Base-by-base conservation (phyloP, 2,329 filamentous ascomycete species). In the Claviceps purpurea region DNA sequence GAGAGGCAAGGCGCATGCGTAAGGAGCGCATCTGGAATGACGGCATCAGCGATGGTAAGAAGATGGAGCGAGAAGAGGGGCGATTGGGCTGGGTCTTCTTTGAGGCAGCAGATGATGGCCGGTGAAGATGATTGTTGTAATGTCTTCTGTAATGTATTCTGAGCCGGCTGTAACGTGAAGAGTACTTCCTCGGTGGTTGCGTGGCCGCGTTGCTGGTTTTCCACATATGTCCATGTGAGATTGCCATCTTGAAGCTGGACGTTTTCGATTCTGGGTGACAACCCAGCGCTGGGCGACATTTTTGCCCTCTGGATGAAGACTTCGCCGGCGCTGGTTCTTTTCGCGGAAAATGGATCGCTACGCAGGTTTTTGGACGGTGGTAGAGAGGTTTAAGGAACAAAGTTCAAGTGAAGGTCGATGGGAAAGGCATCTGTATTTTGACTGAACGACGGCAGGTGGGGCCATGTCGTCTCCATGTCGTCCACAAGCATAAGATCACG, bases 61-160 rank as follows among this genome's bases (percentile, higher is more conserved):
- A 67, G 54, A 6, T 62, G 48, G 20, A 70, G 58, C 5, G 53
- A 56, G 49, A 61, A 51, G 20, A 58, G 47, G 49, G 55, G 38
- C 53, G 61, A 56, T 22, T 61, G 62, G 4, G 58, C 62, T 4
- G 58, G 44, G 6, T 63, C 58, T 55, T 74, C 69, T 3, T 59
- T 54, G 6, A 79, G 62, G 24, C 64, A 64, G 56, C 69, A 65
- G 5, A 77, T 60, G 22, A 70, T 52, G 52, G 26, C 6, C 3
- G 43, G 3, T n/a, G 43, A 22, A n/a, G 24, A 30, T 18, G 44
- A 11, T 18, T 16, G 18, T 37, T 20, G 53, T 8, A 34, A 39
- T 22, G 45, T 34, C 10, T 34, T 34, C 1, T 34, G 14, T 30
- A 16, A 16, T 13, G 18, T 4, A 6, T 22, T 30, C 26, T 8